Evolutionary conservation across 768 basidiomycete genomes (phyloP).

Genomic region (Boletus subcaerulescens): DNA sequence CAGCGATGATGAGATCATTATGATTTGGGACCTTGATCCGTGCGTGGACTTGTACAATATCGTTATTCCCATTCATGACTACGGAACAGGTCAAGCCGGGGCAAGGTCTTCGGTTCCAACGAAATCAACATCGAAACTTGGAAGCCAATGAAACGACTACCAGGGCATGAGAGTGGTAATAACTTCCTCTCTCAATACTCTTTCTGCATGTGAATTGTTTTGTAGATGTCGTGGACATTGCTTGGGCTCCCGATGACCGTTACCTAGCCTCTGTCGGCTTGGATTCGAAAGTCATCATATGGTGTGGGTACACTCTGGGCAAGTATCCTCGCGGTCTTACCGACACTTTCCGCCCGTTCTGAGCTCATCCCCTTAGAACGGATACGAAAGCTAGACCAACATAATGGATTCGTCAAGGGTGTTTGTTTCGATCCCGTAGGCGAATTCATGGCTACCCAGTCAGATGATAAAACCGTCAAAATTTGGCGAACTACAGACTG

Average conservation of each 20-base stretch:
- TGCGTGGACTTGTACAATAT: conserved; percentile 38
- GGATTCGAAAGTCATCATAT: conserved; percentile 88
- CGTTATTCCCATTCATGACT: conserved; percentile 4
- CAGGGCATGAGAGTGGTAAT: conserved; percentile 92
- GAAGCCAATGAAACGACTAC: conserved; percentile 89
- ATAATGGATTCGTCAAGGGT: conserved; percentile 97
- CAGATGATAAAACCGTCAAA: conserved; percentile 94
- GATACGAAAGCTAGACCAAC: conserved; percentile 77
- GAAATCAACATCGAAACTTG: conserved; percentile 97
- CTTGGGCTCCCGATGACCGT: conserved; percentile 91
- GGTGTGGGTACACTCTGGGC: conserved; percentile 94
- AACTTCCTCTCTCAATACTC: background rate
- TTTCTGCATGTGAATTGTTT: conserved; percentile 3
- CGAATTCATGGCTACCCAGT: conserved; percentile 95
- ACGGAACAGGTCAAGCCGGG: conserved; percentile 60
- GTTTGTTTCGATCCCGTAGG: conserved; percentile 99
- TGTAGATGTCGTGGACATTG: conserved; percentile 89
- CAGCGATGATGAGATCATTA: conserved; percentile 91
- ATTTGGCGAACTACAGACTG: conserved; percentile 96
- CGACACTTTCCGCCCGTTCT: background rate
- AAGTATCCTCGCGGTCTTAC: conserved; percentile 15
- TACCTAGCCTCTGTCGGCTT: conserved; percentile 92
- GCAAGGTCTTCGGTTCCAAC: conserved; percentile 91
- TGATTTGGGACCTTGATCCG: conserved; percentile 98
- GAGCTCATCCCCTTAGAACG: conserved; percentile 52